Evolutionary conservation across 139 green algal genomes (phyloP), one percentile per base, ranked within the genome.

Genomic region (Picochlorum sp.): DNA sequence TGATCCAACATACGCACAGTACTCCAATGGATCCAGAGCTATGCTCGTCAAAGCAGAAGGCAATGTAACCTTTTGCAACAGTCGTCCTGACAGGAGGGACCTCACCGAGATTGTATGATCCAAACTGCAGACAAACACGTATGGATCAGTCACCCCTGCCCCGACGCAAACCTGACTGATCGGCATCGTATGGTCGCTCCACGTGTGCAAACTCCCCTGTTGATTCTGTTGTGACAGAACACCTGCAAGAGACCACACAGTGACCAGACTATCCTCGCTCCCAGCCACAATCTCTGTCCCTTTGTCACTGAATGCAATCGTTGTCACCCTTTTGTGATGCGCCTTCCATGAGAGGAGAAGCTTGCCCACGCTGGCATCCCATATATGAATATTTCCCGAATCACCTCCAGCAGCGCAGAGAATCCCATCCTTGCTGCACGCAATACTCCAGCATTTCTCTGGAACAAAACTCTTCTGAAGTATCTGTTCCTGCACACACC

Each of bases 311-410:
- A 95, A 92, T 0, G 74, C 65, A 23, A 97, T 74, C 20, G 54
- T 68, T 3, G 80, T 85, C 9, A 92, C 79, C 18, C 77, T 74
- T 77, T 91, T 92, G 82, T 95, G 97, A 74, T 97, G 91, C 2
- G 81, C 85, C 7, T 80, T 62, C 92, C 90, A 97, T 15, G 32
- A 79, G 8, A 76, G 74, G 63, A 97, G 72, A 34, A 97, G 75
- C 8, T 74, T 67, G 1, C 91, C 91, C 0, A 71, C 83, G 8
- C 64, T 69, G 1, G 72, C 51, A n/a, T 95, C 84, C 89, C 89
- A 96, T 16, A 91, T 14, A 65, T 89, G 87, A 0, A 91, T 45
- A 0, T 70, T 69, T 1, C 90, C 90, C 9, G 79, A 90, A 21
- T 60, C 64, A 23, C 78, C 78, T n/a, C 90, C 90, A 0, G 37